phyloP scores from a whole-genome alignment of 2,329 filamentous ascomycete species.

The Trichoderma guizhouense region DNA sequence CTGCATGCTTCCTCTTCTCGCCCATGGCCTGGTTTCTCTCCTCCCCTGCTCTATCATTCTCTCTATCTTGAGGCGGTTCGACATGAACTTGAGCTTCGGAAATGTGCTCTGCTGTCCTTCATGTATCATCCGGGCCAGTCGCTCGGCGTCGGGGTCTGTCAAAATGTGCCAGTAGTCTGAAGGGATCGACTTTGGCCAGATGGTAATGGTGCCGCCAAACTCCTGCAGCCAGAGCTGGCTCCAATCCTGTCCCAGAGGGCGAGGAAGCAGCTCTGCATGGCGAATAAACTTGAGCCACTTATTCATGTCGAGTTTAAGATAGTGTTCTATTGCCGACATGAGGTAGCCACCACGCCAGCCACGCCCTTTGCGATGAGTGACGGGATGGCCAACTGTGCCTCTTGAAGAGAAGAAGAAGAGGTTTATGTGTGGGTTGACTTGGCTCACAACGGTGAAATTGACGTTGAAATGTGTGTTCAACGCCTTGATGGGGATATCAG shows the following conservation, averaged over 20 bases:
- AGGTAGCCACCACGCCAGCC: slow-evolving; percentile 96
- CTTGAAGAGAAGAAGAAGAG: slow-evolving; percentile 98
- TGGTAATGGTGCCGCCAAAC: slow-evolving; percentile 91
- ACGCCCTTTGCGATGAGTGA: slow-evolving; percentile 87
- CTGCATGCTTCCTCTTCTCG: slow-evolving; percentile 52
- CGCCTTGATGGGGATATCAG: slow-evolving; percentile 91
- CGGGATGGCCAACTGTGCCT: slow-evolving; percentile 85
- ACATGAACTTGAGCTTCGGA: slow-evolving; percentile 86
- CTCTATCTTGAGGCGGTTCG: slow-evolving; percentile 83
- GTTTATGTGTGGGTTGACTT: slow-evolving; percentile 97
- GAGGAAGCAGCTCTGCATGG: slow-evolving; percentile 85
- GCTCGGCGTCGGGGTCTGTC: slow-evolving; percentile 70
- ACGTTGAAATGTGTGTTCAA: slow-evolving; percentile 97
- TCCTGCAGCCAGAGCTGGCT: slow-evolving; percentile 93
- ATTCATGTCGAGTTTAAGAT: slow-evolving; percentile 91
- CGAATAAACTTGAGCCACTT: slow-evolving; percentile 97
- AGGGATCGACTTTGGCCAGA: slow-evolving; percentile 80
- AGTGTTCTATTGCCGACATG: slow-evolving; percentile 87
- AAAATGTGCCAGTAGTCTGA: slow-evolving; percentile 86
- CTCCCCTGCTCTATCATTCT: slow-evolving; percentile 60
- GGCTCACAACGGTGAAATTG: slow-evolving; percentile 85
- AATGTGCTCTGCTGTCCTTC: slow-evolving; percentile 87
- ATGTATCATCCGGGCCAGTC: slow-evolving; percentile 83
- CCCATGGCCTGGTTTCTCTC: slow-evolving; percentile 48
- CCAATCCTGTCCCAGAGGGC: slow-evolving; percentile 93